phyloP scores from a whole-genome alignment of 2,329 filamentous ascomycete genomes.

The Teratosphaeriaceae sp. region DNA sequence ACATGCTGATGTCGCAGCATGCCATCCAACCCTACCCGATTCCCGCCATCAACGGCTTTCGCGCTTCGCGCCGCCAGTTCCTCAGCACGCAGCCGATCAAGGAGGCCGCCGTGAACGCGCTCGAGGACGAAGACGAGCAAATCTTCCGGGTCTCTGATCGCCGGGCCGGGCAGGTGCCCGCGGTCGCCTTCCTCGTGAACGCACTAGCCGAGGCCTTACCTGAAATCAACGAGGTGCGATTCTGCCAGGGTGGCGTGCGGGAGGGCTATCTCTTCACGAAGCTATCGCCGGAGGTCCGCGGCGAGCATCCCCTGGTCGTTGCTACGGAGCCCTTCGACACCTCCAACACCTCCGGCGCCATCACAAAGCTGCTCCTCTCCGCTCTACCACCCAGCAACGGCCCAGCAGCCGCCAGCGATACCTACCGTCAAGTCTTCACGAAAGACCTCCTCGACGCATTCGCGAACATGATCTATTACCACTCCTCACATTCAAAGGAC shows the following conservation, averaged over 20 bases:
- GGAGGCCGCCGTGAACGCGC: constrained; percentile 31
- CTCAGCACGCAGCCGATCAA: constrained; percentile 44
- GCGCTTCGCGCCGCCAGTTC: constrained; percentile 57
- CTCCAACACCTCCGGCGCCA: constrained; percentile 38
- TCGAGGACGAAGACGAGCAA: constrained; percentile 25
- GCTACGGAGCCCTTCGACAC: constrained; percentile 50
- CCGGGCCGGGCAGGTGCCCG: constrained; percentile 72
- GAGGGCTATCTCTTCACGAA: constrained; percentile 75
- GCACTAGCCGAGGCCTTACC: constrained; percentile 65
- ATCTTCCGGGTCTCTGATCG: constrained; percentile 73
- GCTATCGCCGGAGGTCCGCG: constrained; percentile 53
- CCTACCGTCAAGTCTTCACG: constrained; percentile 38
- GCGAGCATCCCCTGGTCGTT: constrained; percentile 59
- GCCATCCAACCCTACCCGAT: constrained; percentile 72
- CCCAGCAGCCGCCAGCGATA: constrained; percentile 19
- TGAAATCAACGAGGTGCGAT: constrained; percentile 65
- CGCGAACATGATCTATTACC: constrained; percentile 51
- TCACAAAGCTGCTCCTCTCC: constrained; percentile 44
- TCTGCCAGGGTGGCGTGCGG: constrained; percentile 81
- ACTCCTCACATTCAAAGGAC: constrained; percentile 39
- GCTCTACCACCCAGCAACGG: constrained; percentile 36
- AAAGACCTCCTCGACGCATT: constrained; percentile 47
- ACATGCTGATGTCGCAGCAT: constrained; percentile 76
- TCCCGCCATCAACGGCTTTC: constrained; percentile 73
- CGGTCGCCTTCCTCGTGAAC: constrained; percentile 73